Base-by-base conservation (phyloP, 1,139 yeast species). In the Protomyces inundatus region DNA sequence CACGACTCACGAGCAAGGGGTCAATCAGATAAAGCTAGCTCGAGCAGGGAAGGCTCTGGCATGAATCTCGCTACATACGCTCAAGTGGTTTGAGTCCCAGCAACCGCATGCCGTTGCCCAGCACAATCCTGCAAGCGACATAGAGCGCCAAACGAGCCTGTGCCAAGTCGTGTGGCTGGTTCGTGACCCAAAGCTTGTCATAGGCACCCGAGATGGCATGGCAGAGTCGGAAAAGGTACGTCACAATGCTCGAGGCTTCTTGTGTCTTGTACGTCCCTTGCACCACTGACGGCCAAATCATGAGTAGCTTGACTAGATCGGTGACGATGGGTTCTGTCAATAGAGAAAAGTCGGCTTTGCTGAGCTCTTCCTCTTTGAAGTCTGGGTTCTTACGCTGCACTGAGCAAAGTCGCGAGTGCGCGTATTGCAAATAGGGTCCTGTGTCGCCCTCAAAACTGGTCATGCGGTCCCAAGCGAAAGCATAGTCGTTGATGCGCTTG, bases 381-480 rank as follows among this genome's bases (percentile, higher is more conserved):
- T 73, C 77, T 14, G 48, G 48, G 34, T 95, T 84, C 71, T 89
- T 90, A 80, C 98, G 88, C 78, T 90, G 93, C 72, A 93, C 91
- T 2, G 98, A 91, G 78, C 95, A 84, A 75, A 93, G 84, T 78
- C 99, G 89, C 52, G 98, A 90, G 78, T 93, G 99, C 58, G 99
- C 98, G 74, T 93, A 93, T 79, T 93, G 98, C 76, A 93, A 83
- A 79, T 95, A 93, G 67, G 99, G 98, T 74, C 99, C 99, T 67
- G 99, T 93, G 77, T 93, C 99, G 77, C 99, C 99, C 81, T 93
- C 99, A 71, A 95, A 91, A 5, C 97, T 90, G 60, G 89, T 82
- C 98, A 93, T 93, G 81, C 99, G 88, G 73, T 88, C 91, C 99
- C 98, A 93, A 77, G 90, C 89, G 79, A 95, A 95, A 72, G 87